Percentiles rank a stretch among this genome's conserved stretches.
These are phyloP conservation scores for Petunia hybrid DNA, from an alignment of 305 asterid genomes.

Conservation along the genomic window DNA sequence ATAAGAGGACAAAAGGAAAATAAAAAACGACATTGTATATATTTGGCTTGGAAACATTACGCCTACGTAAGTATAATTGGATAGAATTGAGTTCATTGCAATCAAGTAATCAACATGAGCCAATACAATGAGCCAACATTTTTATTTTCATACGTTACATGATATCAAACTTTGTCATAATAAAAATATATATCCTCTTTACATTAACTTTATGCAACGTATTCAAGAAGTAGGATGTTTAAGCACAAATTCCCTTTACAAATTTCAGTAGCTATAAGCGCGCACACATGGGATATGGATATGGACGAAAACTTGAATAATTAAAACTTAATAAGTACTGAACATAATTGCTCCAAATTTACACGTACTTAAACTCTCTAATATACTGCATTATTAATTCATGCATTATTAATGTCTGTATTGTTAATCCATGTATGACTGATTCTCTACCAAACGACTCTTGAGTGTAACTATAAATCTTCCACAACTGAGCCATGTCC, in stretches of 20 bases:
- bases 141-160: neutral
- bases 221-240: neutral
- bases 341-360: too few relatives aligned
- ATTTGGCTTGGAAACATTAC: constrained; percentile 11
- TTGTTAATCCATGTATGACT: too few relatives aligned
- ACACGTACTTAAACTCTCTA: too few relatives aligned
- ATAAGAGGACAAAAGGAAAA: neutral
- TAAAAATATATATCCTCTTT: too few relatives aligned
- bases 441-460: too few relatives aligned
- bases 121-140: neutral
- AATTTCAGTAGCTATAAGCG: neutral
- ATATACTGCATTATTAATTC: too few relatives aligned
- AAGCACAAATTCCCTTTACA: neutral
- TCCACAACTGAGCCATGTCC: neutral
- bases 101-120: neutral
- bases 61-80: neutral
- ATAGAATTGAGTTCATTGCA: neutral
- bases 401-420: too few relatives aligned
- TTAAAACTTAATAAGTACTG: too few relatives aligned
- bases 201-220: too few relatives aligned
- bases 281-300: neutral
- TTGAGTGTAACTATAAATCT: neutral
- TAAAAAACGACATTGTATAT: neutral
- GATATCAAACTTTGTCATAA: neutral
- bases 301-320: neutral